phyloP scores from a whole-genome alignment of 306 rosid genomes.

The Rosa persica region DNA sequence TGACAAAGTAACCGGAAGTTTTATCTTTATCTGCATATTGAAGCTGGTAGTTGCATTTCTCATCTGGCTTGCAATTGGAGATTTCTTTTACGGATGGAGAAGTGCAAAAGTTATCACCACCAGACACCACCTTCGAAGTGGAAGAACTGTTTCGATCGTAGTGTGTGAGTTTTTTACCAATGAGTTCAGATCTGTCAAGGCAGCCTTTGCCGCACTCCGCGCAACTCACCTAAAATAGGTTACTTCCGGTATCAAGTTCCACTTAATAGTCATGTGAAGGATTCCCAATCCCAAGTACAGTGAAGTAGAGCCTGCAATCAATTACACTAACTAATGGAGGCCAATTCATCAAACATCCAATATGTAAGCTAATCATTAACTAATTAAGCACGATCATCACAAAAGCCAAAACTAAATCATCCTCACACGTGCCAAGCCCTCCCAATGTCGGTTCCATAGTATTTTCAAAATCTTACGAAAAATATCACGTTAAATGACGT shows the following conservation, averaged over 20 bases:
- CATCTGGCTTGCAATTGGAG: constrained; percentile 41
- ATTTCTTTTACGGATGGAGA: too few relatives aligned
- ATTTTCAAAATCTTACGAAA: too few relatives aligned
- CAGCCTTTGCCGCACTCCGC: constrained; percentile 57
- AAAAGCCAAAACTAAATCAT: too few relatives aligned
- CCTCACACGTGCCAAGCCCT: too few relatives aligned
- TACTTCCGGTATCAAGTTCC: constrained; percentile 98
- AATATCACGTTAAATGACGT: too few relatives aligned
- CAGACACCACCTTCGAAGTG: constrained; percentile 50
- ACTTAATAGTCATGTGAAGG: constrained; percentile 72
- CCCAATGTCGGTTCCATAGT: too few relatives aligned
- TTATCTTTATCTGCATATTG: constrained; percentile 84
- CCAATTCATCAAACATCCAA: not conserved
- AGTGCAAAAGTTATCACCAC: constrained; percentile 66
- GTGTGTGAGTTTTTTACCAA: constrained; percentile 71
- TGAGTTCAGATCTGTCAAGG: constrained; percentile 59
- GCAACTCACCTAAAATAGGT: constrained; percentile 84
- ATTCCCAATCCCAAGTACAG: constrained; percentile 74
- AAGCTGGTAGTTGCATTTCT: constrained; percentile 61
- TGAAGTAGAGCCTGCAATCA: constrained; percentile 64
- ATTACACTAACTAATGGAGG: not conserved
- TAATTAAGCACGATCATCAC: too few relatives aligned
- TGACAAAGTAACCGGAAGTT: constrained; percentile 71
- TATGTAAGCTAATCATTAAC: too few relatives aligned
- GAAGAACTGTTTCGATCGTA: constrained; percentile 58